phyloP scores from a whole-genome alignment of 768 basidiomycete species.

The Boletus tomentosulus region DNA sequence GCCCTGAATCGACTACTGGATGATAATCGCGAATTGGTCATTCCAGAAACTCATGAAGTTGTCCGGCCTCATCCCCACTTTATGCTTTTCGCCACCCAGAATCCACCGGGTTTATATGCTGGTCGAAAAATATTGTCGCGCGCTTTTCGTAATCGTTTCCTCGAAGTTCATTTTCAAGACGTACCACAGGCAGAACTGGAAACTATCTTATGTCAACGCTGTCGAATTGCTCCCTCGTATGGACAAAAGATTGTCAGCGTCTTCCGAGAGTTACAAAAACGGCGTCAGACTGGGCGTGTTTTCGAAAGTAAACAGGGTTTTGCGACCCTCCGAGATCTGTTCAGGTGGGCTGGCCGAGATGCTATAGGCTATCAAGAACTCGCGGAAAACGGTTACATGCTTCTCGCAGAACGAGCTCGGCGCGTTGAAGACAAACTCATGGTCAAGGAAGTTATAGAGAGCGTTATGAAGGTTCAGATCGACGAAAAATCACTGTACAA shows the following conservation, averaged over 20 bases:
- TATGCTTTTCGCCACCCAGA: conserved; percentile 98
- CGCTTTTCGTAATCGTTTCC: conserved; percentile 94
- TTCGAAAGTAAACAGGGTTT: conserved; percentile 98
- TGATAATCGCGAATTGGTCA: conserved; percentile 93
- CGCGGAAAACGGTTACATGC: conserved; percentile 96
- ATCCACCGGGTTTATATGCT: conserved; percentile 93
- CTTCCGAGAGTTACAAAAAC: conserved; percentile 89
- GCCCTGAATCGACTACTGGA: conserved; percentile 95
- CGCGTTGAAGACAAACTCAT: conserved; percentile 79
- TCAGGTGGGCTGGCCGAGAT: conserved; percentile 93
- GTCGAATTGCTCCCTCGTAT: conserved; percentile 90
- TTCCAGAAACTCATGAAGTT: conserved; percentile 95
- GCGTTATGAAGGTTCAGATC: conserved; percentile 81
- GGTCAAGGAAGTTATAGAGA: conserved; percentile 92
- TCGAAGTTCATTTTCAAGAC: conserved; percentile 97
- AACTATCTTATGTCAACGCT: conserved; percentile 88
- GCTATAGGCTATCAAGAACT: conserved; percentile 88
- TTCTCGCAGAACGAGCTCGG: conserved; percentile 87
- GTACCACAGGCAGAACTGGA: conserved; percentile 93
- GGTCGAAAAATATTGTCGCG: conserved; percentile 93
- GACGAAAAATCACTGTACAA: conserved; percentile 70
- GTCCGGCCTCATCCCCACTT: conserved; percentile 92
- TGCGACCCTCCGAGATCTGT: conserved; percentile 93
- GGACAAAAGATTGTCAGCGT: conserved; percentile 87
- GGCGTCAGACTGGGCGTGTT: conserved; percentile 84